Evolutionary conservation across 2,329 filamentous ascomycete genomes (phyloP).

Genomic region (Stemphylium lycopersici): DNA sequence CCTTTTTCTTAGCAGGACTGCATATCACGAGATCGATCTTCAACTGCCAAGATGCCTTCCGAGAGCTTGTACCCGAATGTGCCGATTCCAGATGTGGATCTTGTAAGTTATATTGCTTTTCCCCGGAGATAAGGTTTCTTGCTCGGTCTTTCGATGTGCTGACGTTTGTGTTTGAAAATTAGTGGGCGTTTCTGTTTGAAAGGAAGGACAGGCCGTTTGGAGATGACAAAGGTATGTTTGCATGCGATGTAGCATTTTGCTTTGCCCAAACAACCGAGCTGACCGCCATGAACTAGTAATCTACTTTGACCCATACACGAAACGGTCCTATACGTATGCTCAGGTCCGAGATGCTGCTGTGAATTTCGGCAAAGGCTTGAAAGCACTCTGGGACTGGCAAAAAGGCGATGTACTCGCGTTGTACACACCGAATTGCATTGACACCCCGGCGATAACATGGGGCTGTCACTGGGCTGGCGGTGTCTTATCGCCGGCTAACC

Average conservation of each 20-base stretch:
- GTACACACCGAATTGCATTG: slow-evolving; percentile 82
- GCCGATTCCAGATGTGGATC: slow-evolving; percentile 74
- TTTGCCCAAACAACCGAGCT: slow-evolving; percentile 1
- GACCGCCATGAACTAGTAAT: slow-evolving; percentile 63
- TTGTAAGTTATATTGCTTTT: slow-evolving; percentile 47
- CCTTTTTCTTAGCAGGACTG: not conserved
- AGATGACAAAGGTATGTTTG: slow-evolving; percentile 70
- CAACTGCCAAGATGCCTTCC: slow-evolving; percentile 66
- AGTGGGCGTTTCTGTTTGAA: slow-evolving; percentile 78
- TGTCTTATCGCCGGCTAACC: slow-evolving; percentile 83
- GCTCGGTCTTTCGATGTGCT: not conserved
- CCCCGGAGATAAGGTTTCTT: slow-evolving; percentile 2
- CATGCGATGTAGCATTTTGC: not conserved
- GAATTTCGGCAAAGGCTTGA: slow-evolving; percentile 81
- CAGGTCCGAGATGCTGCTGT: slow-evolving; percentile 69
- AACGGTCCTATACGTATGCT: slow-evolving; percentile 71
- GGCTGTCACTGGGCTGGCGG: slow-evolving; percentile 85
- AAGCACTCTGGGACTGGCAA: slow-evolving; percentile 75
- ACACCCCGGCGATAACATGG: slow-evolving; percentile 77
- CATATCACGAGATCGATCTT: slow-evolving; percentile 9
- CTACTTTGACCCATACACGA: slow-evolving; percentile 75
- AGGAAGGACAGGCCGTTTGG: slow-evolving; percentile 67
- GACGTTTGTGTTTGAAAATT: not conserved
- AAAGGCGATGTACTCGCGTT: slow-evolving; percentile 83
- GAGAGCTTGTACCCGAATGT: slow-evolving; percentile 69